A percentile compares a stretch with the other conserved stretches of the same genome.
These are phyloP conservation scores for Cubamyces lactineus DNA, from an alignment of 768 basidiomycete species.

Conservation along the genomic window DNA sequence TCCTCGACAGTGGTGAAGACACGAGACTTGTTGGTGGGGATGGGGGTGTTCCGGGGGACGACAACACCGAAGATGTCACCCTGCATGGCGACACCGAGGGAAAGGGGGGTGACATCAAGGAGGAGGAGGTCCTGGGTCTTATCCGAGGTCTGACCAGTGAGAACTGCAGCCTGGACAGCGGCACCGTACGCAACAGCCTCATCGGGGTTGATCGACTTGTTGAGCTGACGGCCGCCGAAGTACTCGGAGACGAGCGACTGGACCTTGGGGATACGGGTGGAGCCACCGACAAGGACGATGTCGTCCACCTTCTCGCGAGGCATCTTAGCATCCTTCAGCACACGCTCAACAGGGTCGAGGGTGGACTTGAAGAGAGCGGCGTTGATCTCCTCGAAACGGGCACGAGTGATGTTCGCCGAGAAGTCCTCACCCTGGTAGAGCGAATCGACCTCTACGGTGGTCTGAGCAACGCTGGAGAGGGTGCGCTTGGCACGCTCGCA, in stretches of 20 bases:
- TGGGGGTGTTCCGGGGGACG: conserved; percentile 98
- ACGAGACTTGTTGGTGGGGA: conserved; percentile 98
- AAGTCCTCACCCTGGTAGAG: conserved; percentile 99
- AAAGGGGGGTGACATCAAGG: conserved; percentile 97
- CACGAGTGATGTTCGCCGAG: conserved; percentile 98
- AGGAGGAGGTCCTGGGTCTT: conserved; percentile 98
- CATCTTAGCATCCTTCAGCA: conserved; percentile 99
- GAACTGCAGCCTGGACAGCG: conserved; percentile 98
- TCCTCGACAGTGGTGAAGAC: conserved; percentile 99
- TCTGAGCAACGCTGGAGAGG: conserved; percentile 96
- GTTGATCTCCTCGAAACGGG: conserved; percentile 99
- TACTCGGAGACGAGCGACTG: conserved; percentile 97
- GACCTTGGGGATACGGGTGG: conserved; percentile 99
- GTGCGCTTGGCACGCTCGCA: conserved; percentile 99
- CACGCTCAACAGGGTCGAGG: conserved; percentile 97
- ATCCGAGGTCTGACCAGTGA: conserved; percentile 97
- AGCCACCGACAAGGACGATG: conserved; percentile 99
- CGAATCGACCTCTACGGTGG: conserved; percentile 99
- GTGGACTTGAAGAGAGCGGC: conserved; percentile 95
- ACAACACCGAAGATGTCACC: conserved; percentile 99
- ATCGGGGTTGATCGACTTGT: conserved; percentile 99
- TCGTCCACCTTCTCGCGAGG: conserved; percentile 96
- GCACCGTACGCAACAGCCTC: conserved; percentile 99
- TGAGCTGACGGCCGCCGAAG: conserved; percentile 96
- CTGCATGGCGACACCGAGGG: conserved; percentile 99